These are phyloP conservation scores for Amaranthus tricolor DNA, from an alignment of 179 eudicot genomes.

Conservation along the genomic window DNA sequence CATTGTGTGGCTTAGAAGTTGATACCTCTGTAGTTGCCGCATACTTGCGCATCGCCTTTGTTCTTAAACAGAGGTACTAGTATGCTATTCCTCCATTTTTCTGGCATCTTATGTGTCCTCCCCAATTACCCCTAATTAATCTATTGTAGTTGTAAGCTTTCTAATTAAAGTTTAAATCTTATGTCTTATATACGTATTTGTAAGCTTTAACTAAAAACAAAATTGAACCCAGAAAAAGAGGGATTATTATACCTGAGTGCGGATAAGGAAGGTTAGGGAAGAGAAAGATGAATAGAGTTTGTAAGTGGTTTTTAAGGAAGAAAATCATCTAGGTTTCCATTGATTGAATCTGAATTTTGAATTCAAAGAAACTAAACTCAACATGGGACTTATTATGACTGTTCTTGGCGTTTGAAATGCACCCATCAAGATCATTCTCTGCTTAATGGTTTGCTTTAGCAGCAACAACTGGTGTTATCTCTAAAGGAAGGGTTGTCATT, in stretches of 20 bases:
- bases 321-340: constrained; percentile 28
- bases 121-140: too few species aligned
- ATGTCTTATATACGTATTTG: not conserved
- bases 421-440: constrained; percentile 13
- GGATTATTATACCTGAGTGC: constrained; percentile 40
- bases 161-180: too few species aligned
- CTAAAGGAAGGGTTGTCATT: too few species aligned
- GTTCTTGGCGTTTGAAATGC: constrained; percentile 2
- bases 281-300: constrained; percentile 37
- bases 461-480: too few species aligned
- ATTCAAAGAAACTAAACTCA: not conserved
- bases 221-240: not conserved
- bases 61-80: too few species aligned
- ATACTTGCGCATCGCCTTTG: too few species aligned
- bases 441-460: too few species aligned
- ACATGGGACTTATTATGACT: not conserved
- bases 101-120: too few species aligned
- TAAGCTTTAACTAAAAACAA: not conserved
- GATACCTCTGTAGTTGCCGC: too few species aligned
- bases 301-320: constrained; percentile 22
- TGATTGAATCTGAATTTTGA: constrained; percentile 18
- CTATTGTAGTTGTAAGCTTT: too few species aligned
- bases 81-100: too few species aligned
- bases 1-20: too few species aligned
- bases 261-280: constrained; percentile 56